Conservation (phyloP, 2,329 filamentous ascomycete species). For the Phoma sp. region DNA sequence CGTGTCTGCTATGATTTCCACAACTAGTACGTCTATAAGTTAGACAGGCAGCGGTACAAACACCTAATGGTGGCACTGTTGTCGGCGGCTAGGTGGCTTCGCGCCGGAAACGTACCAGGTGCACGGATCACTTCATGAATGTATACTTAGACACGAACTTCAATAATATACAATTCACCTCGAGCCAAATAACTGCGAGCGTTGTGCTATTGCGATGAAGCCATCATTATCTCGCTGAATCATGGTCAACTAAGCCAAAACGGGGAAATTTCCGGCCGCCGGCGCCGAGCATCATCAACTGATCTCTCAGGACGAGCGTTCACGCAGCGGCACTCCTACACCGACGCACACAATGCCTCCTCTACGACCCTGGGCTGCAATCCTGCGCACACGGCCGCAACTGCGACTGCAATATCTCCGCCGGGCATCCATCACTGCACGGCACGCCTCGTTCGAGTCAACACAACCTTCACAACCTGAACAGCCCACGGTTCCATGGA, state of each 20-base stretch:
- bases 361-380: conserved; percentile 30
- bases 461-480: conserved; percentile 27
- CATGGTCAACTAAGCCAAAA: neutral
- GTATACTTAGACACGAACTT: conserved; percentile 7
- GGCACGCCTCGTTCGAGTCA: conserved; percentile 30
- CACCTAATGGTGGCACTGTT: conserved; percentile 56
- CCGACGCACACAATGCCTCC: conserved; percentile 33
- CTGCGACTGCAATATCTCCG: conserved; percentile 32
- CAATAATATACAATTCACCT: conserved; percentile 1
- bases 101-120: neutral
- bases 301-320: conserved; percentile 24
- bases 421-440: conserved; percentile 25
- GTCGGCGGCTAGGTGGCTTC: conserved; percentile 38
- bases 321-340: conserved; percentile 9
- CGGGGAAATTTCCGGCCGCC: conserved; percentile 19
- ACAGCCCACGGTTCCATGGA: conserved; percentile 45
- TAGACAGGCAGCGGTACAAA: too few relatives aligned
- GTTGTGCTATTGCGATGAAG: neutral
- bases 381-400: conserved; percentile 36
- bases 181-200: neutral
- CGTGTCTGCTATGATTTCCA: neutral
- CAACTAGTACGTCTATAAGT: neutral
- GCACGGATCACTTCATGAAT: conserved; percentile 9
- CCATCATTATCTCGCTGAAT: neutral
- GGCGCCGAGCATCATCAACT: conserved; percentile 24